Percentiles rank a stretch among this genome's conserved stretches.
Evolutionary conservation across 257 asterid genomes (phyloP).

Genomic region (Fraxinus cuspidata): DNA sequence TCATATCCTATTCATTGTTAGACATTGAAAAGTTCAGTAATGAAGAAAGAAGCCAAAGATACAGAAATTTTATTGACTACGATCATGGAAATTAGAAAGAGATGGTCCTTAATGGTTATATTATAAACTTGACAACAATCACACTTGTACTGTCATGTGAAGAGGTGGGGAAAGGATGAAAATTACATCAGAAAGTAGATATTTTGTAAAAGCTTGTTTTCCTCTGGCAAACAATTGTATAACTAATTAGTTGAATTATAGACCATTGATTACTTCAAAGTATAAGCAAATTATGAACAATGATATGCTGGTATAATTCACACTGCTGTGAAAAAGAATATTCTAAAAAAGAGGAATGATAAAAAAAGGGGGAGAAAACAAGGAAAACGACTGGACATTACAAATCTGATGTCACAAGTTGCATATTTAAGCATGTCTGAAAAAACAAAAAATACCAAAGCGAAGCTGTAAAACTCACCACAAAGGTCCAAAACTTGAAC

Average conservation of each 20-base stretch:
- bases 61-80: neutral
- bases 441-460: neutral
- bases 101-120: slow-evolving; percentile 9
- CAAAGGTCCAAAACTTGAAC: slow-evolving; percentile 2
- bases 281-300: slow-evolving; percentile 1
- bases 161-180: neutral
- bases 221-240: slow-evolving; percentile 1
- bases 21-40: neutral
- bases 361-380: neutral
- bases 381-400: neutral
- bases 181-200: slow-evolving; percentile 1
- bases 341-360: neutral
- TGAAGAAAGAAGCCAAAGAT: neutral
- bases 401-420: neutral
- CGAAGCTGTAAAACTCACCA: slow-evolving; percentile 9
- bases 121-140: neutral
- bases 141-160: neutral
- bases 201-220: neutral
- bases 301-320: neutral
- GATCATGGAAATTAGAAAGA: neutral
- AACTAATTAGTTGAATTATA: neutral
- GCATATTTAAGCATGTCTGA: neutral
- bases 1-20: neutral
- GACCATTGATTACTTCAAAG: slow-evolving; percentile 2
- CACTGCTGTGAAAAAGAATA: neutral